Base-by-base conservation (phyloP, 2,329 filamentous ascomycete genomes). In the Elsinoe arachidis region DNA sequence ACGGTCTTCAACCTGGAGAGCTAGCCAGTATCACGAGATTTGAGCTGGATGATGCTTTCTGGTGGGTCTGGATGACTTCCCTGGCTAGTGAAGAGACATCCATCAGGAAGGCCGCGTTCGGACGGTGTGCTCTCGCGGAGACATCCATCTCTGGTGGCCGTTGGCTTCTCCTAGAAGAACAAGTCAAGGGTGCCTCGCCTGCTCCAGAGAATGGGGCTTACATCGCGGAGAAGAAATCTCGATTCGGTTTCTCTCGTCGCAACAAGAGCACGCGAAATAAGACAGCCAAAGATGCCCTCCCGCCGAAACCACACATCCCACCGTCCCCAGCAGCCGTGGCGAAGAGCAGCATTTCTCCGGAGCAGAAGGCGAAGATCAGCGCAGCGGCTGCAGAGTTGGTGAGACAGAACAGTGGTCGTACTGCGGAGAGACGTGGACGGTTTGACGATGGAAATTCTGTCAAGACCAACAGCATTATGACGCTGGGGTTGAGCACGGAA, bases 61-160 rank as follows among this genome's bases (percentile, higher is more conserved):
- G 93, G 93, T 97, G 93, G 92, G 93, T 97, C 3, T 99, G 93
- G 93, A 97, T 99, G 80, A 95, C 84, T 64, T 97, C 92, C 77
- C 76, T 99, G 66, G 90, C 92, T 1, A 87, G 85, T 0, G 93
- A 99, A 67, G 93, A 99, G 73, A 88, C 91, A 0, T 73, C 84
- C 0, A 80, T 86, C 47, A 84, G 93, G 60, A 99, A 99, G 70
- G 86, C 91, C 5, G 90, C 91, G 0, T 99, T 99, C 69, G 93
- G 93, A 37, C 82, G 93, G 61, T 99, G 93, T 67, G 90, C 93
- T 17, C 80, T 99, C 38, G 81, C 97, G 46, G 93, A 99, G 71
- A 97, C 93, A 0, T 78, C 82, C 12, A 93, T 97, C 60, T 78
- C 80, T 41, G 82, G 84, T 56, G 89, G 90, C 19, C 86, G 85